phyloP scores from a whole-genome alignment of 352 stramenopile species.

The Globisporangium echinulatum region DNA sequence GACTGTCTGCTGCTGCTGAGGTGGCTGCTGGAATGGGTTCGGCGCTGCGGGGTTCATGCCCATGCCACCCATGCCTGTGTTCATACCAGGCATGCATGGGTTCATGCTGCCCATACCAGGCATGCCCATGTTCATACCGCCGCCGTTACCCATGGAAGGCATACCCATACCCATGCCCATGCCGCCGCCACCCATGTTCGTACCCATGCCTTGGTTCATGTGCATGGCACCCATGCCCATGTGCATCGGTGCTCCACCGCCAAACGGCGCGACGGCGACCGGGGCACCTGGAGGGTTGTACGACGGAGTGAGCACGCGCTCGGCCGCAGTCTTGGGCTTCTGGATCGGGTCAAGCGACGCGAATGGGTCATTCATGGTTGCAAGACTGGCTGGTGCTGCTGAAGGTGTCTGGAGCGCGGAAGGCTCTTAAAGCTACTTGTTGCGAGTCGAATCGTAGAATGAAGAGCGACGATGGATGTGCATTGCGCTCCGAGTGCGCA shows the following conservation, averaged over 20 bases:
- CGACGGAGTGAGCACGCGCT: constrained; percentile 21
- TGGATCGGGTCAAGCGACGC: constrained; percentile 71
- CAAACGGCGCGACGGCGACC: constrained; percentile 24
- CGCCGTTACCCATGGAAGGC: constrained; percentile 9
- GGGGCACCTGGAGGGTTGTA: constrained; percentile 19
- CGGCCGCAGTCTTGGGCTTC: constrained; percentile 49
- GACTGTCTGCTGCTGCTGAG: constrained; percentile 35
- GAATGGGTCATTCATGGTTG: constrained; percentile 62
- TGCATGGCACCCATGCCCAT: constrained; percentile 6
- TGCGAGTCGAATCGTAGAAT: background rate
- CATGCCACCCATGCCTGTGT: constrained; percentile 3
- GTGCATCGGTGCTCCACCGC: constrained; percentile 10
- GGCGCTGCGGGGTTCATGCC: constrained; percentile 19
- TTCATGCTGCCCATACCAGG: background rate
- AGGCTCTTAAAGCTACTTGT: background rate
- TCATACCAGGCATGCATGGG: constrained; percentile 5
- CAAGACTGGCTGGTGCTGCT: background rate
- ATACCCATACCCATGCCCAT: constrained; percentile 14
- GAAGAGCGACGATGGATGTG: background rate
- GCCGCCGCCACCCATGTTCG: background rate
- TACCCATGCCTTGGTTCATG: constrained; percentile 3
- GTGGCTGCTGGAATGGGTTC: constrained; percentile 15
- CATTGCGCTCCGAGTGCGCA: no score
- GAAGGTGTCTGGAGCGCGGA: no score
- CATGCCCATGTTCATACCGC: constrained; percentile 18